Evolutionary conservation across 345 rosid genomes (phyloP).

Genomic region (Rhodamnia argentea): DNA sequence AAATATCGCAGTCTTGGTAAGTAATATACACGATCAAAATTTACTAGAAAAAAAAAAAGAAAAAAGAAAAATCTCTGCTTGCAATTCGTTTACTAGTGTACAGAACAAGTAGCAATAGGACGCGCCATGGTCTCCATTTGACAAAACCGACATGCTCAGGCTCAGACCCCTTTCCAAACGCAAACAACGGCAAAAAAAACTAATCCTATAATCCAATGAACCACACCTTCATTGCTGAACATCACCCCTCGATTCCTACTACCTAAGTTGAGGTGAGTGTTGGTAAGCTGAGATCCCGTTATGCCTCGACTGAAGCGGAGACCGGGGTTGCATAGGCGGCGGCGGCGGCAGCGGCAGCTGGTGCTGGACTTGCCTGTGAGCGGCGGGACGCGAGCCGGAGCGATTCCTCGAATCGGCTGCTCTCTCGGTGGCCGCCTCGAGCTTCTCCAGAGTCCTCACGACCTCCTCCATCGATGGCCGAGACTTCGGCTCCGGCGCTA

Average conservation of each 20-base stretch:
- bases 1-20: neutral
- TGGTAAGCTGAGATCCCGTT: constrained; percentile 4
- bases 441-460: constrained; percentile 37
- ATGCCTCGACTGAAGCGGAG: constrained; percentile 35
- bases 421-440: constrained; percentile 36
- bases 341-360: neutral
- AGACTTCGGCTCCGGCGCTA: constrained; percentile 49
- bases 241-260: neutral
- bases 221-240: neutral
- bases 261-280: neutral
- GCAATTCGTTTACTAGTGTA: neutral
- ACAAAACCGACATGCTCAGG: neutral
- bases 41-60: neutral
- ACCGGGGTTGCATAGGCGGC: constrained; percentile 5
- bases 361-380: neutral
- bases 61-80: neutral
- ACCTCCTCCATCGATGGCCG: constrained; percentile 91
- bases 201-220: neutral
- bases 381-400: constrained; percentile 5
- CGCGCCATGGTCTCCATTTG: neutral
- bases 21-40: neutral
- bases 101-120: neutral
- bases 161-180: neutral
- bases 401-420: constrained; percentile 35
- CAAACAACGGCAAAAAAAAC: neutral